A percentile compares a stretch with the other conserved stretches of the same genome.
Evolutionary conservation across 495 filamentous ascomycete genomes (phyloP).

Genomic region (Penicillium maclennaniae): DNA sequence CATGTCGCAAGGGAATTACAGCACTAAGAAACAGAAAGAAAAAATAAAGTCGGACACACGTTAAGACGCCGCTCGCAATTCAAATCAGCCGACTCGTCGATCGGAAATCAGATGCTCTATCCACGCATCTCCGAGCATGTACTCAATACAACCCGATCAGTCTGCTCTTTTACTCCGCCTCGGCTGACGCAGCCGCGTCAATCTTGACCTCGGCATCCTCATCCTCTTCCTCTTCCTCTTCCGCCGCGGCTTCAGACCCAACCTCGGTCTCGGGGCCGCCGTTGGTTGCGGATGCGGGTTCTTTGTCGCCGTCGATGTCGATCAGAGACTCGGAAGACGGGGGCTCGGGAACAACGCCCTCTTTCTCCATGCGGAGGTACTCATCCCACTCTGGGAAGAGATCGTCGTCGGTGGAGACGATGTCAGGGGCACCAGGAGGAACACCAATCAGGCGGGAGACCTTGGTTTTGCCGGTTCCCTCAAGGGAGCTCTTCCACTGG

Average conservation of each 20-base stretch:
- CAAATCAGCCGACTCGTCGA: slow-evolving; percentile 21
- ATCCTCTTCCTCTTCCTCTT: slow-evolving; percentile 11
- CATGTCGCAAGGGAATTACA: slow-evolving; percentile 15
- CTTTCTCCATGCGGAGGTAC: slow-evolving; percentile 75
- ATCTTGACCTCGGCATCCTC: slow-evolving; percentile 18
- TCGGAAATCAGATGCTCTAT: slow-evolving; percentile 27
- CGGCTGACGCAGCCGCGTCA: slow-evolving; percentile 7
- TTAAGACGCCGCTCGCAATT: slow-evolving; percentile 35
- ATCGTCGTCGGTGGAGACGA: slow-evolving; percentile 71
- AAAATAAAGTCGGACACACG: slow-evolving; percentile 26
- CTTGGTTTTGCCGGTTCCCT: slow-evolving; percentile 75
- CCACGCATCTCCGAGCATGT: slow-evolving; percentile 18
- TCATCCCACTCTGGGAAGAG: slow-evolving; percentile 96
- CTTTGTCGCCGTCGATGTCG: slow-evolving; percentile 40
- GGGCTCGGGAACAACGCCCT: slow-evolving; percentile 47
- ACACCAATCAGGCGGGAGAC: slow-evolving; percentile 77
- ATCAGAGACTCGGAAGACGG: slow-evolving; percentile 46
- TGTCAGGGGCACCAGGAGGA: slow-evolving; percentile 55
- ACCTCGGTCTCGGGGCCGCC: slow-evolving; percentile 32
- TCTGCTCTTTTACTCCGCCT: slow-evolving; percentile 23
- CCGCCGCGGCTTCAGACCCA: slow-evolving; percentile 3
- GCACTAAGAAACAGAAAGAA: slow-evolving; percentile 3
- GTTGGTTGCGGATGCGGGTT: slow-evolving; percentile 30
- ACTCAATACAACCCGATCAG: slow-evolving; percentile 16
- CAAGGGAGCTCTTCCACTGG: slow-evolving; percentile 76